A percentile compares a stretch with the other conserved stretches of the same genome.
These are phyloP conservation scores for Insectozyma bohioensis DNA, from an alignment of 1,139 yeast species.

Conservation along the genomic window DNA sequence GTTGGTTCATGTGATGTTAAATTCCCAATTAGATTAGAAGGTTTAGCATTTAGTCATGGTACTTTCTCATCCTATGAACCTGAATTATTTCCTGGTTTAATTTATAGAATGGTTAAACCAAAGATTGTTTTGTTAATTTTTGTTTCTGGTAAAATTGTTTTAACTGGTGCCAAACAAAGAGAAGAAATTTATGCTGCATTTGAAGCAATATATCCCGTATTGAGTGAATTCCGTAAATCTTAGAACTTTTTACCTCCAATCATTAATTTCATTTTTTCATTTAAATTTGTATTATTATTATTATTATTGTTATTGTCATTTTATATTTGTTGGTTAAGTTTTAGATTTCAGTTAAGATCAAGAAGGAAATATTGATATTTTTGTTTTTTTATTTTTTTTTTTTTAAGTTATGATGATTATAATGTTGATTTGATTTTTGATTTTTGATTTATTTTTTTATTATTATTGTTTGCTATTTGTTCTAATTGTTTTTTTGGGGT, in stretches of 20 bases:
- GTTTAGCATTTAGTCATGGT: constrained; percentile 97
- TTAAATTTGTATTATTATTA: not conserved
- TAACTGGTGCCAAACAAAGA: constrained; percentile 98
- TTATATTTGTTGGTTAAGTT: not conserved
- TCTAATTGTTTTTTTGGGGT: too few relatives aligned
- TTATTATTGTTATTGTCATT: not conserved
- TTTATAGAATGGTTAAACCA: constrained; percentile 99
- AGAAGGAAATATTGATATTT: too few relatives aligned
- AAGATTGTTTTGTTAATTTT: constrained; percentile 93
- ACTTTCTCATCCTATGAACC: constrained; percentile 99
- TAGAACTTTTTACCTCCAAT: too few relatives aligned
- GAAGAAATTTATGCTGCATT: constrained; percentile 98
- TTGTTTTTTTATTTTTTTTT: too few relatives aligned
- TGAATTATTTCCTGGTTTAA: constrained; percentile 95
- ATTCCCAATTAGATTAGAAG: constrained; percentile 96
- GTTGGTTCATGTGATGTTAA: constrained; percentile 99
- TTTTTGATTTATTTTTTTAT: too few relatives aligned
- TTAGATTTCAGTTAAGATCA: too few relatives aligned
- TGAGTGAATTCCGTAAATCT: constrained; percentile 94
- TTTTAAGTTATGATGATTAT: too few relatives aligned
- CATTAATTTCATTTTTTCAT: too few relatives aligned
- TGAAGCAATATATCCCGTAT: constrained; percentile 96
- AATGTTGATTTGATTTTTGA: too few relatives aligned
- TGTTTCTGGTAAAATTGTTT: constrained; percentile 95
- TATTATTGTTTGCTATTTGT: too few relatives aligned